phyloP scores from a whole-genome alignment of 208 protist species.

The Tritrichomonas musculus region DNA sequence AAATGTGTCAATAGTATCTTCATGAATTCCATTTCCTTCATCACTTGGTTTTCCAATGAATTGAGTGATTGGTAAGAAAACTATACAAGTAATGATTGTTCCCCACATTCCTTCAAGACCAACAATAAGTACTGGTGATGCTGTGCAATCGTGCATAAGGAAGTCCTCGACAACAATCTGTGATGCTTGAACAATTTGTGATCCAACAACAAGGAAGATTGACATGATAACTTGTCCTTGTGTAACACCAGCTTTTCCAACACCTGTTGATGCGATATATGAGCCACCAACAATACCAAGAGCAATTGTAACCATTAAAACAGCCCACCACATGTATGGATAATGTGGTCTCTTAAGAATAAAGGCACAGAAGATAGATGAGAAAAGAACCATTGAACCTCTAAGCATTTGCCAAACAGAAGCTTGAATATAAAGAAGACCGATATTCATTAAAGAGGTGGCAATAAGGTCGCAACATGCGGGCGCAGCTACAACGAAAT shows the following conservation, averaged over 20 bases:
- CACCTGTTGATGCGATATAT: background rate
- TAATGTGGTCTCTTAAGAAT: slow-evolving; percentile 20
- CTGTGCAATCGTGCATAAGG: slow-evolving; percentile 1
- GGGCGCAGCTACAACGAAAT: background rate
- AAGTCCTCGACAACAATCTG: slow-evolving; percentile 32
- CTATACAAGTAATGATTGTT: background rate
- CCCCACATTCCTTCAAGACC: slow-evolving; percentile 31
- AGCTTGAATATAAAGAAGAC: slow-evolving; percentile 26
- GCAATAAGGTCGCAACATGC: background rate
- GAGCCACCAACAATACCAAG: background rate
- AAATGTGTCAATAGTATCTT: slow-evolving; percentile 1
- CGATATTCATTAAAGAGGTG: slow-evolving; percentile 23
- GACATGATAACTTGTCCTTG: background rate
- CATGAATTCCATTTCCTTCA: slow-evolving; percentile 19
- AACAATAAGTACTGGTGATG: slow-evolving; percentile 30
- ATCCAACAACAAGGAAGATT: background rate
- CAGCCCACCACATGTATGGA: slow-evolving; percentile 30
- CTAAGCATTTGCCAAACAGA: slow-evolving; percentile 32
- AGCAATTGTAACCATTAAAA: background rate
- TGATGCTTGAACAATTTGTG: background rate
- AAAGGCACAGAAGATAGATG: background rate
- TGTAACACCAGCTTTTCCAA: slow-evolving; percentile 23
- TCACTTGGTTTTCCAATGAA: background rate
- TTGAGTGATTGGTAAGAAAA: slow-evolving; percentile 3
- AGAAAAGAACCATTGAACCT: slow-evolving; percentile 27